Evolutionary conservation across 1,284 basidiomycete genomes (phyloP).

Genomic region (Marasmius oreades): DNA sequence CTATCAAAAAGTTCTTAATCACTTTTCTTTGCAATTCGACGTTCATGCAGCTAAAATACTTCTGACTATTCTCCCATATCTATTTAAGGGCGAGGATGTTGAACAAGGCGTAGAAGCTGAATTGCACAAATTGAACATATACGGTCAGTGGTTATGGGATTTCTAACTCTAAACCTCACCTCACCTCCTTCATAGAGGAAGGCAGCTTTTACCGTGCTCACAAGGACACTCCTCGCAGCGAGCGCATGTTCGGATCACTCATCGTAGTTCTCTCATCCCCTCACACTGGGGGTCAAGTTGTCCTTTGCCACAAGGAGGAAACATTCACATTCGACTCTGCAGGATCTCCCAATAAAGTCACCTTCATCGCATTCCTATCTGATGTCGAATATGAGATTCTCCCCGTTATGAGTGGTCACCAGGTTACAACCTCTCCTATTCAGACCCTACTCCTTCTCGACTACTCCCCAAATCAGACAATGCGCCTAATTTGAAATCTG

Average conservation of each 20-base stretch:
- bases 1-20: constrained; percentile 26
- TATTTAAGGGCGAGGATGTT: background rate
- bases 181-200: too few relatives aligned
- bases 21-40: constrained; percentile 27
- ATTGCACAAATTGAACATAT: constrained; percentile 29
- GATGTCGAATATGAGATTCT: constrained; percentile 30
- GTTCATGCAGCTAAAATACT: constrained; percentile 11
- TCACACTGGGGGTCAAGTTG: constrained; percentile 4
- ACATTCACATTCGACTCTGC: constrained; percentile 1
- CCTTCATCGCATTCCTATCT: constrained; percentile 12
- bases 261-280: constrained; percentile 7
- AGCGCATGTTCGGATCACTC: constrained; percentile 8
- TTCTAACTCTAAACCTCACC: too few relatives aligned
- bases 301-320: background rate
- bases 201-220: constrained; percentile 6
- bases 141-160: constrained; percentile 14
- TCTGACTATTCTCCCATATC: background rate
- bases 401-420: constrained; percentile 23
- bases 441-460: too few relatives aligned
- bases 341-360: background rate
- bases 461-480: too few relatives aligned
- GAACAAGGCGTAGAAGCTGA: constrained; percentile 13
- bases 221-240: constrained; percentile 6
- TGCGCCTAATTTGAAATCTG: too few relatives aligned
- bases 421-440: constrained; percentile 19